A percentile compares a stretch with the other conserved stretches of the same genome.
phyloP scores from a whole-genome alignment of 495 filamentous ascomycete genomes.

The Daldinia bambusicola region DNA sequence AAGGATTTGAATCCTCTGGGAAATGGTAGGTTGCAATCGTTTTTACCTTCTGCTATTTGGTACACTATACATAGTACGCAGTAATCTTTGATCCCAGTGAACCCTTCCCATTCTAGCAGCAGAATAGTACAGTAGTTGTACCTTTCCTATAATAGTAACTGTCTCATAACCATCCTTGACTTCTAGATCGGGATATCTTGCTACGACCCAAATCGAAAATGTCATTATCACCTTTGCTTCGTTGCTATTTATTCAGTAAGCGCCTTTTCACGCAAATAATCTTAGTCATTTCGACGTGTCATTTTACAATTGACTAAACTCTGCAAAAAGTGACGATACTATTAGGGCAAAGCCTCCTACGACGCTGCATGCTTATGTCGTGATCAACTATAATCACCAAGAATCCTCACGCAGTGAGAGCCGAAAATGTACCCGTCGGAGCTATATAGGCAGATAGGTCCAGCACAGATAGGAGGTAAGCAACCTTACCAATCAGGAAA shows the following conservation, averaged over 20 bases:
- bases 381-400: background rate
- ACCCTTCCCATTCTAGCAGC: background rate
- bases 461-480: background rate
- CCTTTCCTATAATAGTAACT: too few species aligned
- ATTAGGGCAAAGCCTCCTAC: background rate
- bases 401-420: background rate
- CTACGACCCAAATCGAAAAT: background rate
- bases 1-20: background rate
- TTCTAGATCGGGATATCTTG: background rate
- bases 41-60: constrained; percentile 1
- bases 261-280: background rate
- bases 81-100: background rate
- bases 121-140: too few species aligned
- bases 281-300: background rate
- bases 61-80: background rate
- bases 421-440: background rate
- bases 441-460: background rate
- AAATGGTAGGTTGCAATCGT: constrained; percentile 8
- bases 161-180: background rate
- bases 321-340: background rate
- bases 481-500: background rate
- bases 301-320: background rate
- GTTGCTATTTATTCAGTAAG: background rate
- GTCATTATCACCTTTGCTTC: background rate
- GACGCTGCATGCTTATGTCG: background rate